phyloP scores from a whole-genome alignment of 2,329 filamentous ascomycete genomes.

The Talaromyces verruculosus region DNA sequence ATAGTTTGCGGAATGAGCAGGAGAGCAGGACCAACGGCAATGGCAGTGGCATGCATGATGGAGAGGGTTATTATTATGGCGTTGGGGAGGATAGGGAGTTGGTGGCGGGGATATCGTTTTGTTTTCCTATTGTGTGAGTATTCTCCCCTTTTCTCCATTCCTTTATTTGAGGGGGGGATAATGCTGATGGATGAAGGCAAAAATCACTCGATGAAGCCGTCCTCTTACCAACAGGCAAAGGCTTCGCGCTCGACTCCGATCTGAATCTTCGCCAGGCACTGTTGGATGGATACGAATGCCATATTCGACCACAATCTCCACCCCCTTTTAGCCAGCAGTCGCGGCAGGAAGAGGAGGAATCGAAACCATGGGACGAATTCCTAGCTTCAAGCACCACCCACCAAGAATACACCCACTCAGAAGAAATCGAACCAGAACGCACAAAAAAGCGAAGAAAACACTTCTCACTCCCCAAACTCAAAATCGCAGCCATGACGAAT shows the following conservation, averaged over 20 bases:
- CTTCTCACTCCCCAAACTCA: slow-evolving; percentile 59
- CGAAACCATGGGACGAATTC: background rate
- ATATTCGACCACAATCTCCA: slow-evolving; percentile 38
- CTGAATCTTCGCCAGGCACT: slow-evolving; percentile 37
- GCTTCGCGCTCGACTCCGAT: slow-evolving; percentile 44
- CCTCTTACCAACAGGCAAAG: slow-evolving; percentile 55
- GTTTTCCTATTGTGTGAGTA: slow-evolving; percentile 44
- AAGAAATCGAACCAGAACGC: background rate
- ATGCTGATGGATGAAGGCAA: slow-evolving; percentile 36
- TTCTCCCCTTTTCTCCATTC: background rate
- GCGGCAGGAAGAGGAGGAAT: background rate
- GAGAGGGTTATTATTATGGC: background rate
- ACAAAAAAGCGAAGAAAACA: slow-evolving; percentile 32
- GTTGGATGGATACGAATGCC: slow-evolving; percentile 43
- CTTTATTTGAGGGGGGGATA: too few species aligned
- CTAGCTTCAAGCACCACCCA: background rate
- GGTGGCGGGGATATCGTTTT: slow-evolving; percentile 44
- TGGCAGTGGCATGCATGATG: background rate
- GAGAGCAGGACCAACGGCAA: slow-evolving; percentile 15
- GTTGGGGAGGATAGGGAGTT: slow-evolving; percentile 33
- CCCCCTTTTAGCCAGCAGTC: slow-evolving; percentile 19
- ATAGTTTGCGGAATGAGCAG: slow-evolving; percentile 39
- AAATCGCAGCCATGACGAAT: slow-evolving; percentile 71
- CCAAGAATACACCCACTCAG: background rate
- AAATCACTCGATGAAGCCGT: slow-evolving; percentile 52